Conservation (phyloP, 2,329 filamentous ascomycete species). For the Arthrobotrys conoides region DNA sequence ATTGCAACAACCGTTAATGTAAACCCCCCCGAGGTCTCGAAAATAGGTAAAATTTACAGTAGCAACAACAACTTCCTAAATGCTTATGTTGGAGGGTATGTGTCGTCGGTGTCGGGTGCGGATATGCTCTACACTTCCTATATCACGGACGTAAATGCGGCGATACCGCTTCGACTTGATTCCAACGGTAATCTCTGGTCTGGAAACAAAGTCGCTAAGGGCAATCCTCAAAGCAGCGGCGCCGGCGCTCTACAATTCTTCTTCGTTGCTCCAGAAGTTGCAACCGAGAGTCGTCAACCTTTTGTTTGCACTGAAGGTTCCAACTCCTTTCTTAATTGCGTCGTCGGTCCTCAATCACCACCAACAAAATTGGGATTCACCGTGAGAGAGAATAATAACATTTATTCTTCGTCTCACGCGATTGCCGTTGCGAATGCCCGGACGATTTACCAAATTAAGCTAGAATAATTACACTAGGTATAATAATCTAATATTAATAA, state of each 20-base stretch:
- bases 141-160: neutral
- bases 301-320: conserved; percentile 2
- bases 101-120: neutral
- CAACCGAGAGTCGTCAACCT: neutral
- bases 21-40: neutral
- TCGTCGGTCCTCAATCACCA: neutral
- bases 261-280: neutral
- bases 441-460: no score
- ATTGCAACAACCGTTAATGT: neutral
- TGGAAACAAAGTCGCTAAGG: neutral
- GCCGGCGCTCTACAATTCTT: neutral
- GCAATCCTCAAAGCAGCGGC: neutral
- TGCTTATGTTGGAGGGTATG: neutral
- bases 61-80: neutral
- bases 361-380: neutral
- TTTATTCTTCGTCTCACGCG: no score
- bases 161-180: neutral
- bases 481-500: no score
- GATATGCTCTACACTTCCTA: no score
- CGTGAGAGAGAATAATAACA: neutral
- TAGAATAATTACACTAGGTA: no score
- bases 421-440: no score
- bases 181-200: neutral
- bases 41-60: neutral
- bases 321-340: neutral